Percentiles rank a stretch among this genome's conserved stretches.
phyloP scores from a whole-genome alignment of 495 filamentous ascomycete genomes.

The Poronia punctata region DNA sequence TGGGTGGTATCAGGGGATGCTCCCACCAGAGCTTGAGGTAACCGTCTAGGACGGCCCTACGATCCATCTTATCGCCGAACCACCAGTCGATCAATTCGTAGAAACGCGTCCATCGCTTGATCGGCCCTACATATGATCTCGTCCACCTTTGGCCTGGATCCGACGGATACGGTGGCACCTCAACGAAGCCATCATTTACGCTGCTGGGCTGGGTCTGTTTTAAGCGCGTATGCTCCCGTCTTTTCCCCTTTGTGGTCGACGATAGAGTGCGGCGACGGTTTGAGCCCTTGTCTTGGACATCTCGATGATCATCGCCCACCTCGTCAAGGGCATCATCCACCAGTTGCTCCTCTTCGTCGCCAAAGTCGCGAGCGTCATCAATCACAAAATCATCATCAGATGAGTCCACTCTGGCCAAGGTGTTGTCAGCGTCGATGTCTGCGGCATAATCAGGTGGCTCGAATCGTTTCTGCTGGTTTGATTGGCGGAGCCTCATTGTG shows the following conservation, averaged over 20 bases:
- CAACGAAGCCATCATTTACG: constrained; percentile 21
- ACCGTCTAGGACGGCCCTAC: constrained; percentile 32
- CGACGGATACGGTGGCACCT: constrained; percentile 37
- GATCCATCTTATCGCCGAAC: constrained; percentile 34
- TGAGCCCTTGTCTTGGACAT: constrained; percentile 15
- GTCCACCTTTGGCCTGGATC: constrained; percentile 38
- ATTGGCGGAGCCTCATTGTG: constrained; percentile 22
- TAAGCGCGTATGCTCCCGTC: constrained; percentile 11
- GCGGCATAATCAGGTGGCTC: constrained; percentile 1
- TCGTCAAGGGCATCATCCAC: constrained; percentile 3
- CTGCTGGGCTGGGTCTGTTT: constrained; percentile 15
- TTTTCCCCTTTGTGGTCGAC: constrained; percentile 3
- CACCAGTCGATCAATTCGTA: constrained; percentile 34
- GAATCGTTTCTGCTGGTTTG: constrained; percentile 17
- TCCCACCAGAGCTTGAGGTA: constrained; percentile 33
- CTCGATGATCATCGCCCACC: constrained; percentile 1
- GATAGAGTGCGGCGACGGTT: constrained; percentile 1
- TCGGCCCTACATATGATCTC: constrained; percentile 38
- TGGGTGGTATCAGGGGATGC: constrained; percentile 33
- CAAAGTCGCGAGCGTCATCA: constrained; percentile 6
- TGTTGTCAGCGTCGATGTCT: constrained; percentile 9
- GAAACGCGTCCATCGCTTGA: constrained; percentile 38
- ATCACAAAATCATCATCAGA: constrained; percentile 21
- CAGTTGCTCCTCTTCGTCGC: constrained; percentile 7
- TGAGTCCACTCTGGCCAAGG: constrained; percentile 4